Conservation (phyloP, 2,329 filamentous ascomycete species). For the Biscogniauxia marginata region DNA sequence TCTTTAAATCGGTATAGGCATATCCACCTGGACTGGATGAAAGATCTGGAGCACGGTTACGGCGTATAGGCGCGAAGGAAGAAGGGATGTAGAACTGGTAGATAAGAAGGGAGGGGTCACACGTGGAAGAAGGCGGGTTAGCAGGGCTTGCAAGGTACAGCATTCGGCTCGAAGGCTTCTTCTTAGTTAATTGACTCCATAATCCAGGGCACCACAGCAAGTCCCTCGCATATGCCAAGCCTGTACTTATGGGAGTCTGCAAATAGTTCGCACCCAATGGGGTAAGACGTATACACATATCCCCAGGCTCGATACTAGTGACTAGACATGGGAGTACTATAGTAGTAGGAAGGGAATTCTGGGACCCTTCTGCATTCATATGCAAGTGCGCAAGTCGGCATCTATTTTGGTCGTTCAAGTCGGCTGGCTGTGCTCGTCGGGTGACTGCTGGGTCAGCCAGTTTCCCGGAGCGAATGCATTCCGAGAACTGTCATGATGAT, state of each 20-base stretch:
- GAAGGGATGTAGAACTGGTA: not conserved
- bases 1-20: not conserved
- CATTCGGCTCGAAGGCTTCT: not conserved
- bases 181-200: not conserved
- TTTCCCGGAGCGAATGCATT: not conserved
- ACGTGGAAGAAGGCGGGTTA: not conserved
- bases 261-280: not conserved
- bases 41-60: not conserved
- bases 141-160: not conserved
- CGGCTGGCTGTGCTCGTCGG: not conserved
- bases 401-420: not conserved
- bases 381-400: not conserved
- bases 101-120: not conserved
- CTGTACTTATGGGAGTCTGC: too few relatives aligned
- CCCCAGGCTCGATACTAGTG: not conserved
- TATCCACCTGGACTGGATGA: not conserved
- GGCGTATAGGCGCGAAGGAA: not conserved
- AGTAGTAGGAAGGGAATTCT: not conserved
- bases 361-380: not conserved
- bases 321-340: not conserved
- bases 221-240: not conserved
- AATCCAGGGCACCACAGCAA: not conserved
- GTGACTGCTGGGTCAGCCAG: not conserved
- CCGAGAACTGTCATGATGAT: not conserved
- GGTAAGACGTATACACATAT: not conserved